Conservation (phyloP, 2,329 filamentous ascomycete species). For the Aspergillus terreus region DNA sequence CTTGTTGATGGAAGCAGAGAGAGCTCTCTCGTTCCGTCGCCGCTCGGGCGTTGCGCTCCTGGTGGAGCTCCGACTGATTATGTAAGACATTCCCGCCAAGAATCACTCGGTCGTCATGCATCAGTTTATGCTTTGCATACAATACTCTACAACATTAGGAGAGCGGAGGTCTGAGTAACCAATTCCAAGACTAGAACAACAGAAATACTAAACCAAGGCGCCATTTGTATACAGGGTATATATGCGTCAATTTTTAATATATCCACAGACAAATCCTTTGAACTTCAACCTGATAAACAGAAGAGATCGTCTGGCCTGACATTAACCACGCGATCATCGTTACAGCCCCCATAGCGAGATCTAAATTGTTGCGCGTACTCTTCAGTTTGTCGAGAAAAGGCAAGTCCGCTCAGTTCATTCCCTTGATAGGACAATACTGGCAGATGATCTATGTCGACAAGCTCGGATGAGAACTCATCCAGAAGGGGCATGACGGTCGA, state of each 20-base stretch:
- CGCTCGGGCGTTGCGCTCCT: slow-evolving; percentile 21
- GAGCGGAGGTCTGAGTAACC: no score
- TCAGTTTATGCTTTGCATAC: neutral
- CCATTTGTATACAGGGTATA: neutral
- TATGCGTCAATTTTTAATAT: neutral
- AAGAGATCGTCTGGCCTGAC: slow-evolving; percentile 59
- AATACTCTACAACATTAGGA: neutral
- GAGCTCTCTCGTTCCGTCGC: slow-evolving; percentile 21
- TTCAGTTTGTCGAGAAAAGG: slow-evolving; percentile 41
- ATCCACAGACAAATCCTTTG: neutral
- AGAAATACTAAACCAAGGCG: no score
- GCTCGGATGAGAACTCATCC: slow-evolving; percentile 44
- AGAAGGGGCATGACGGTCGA: slow-evolving; percentile 47
- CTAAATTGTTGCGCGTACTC: slow-evolving; percentile 60
- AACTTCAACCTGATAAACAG: slow-evolving; percentile 47
- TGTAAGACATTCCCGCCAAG: slow-evolving; percentile 19
- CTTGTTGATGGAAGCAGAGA: slow-evolving; percentile 24
- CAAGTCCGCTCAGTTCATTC: slow-evolving; percentile 30
- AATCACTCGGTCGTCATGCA: neutral
- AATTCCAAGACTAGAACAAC: no score
- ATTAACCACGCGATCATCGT: slow-evolving; percentile 31
- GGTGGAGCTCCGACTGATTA: slow-evolving; percentile 25
- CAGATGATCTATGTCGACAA: slow-evolving; percentile 47
- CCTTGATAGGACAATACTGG: slow-evolving; percentile 66
- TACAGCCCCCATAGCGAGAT: slow-evolving; percentile 64